Evolutionary conservation across 2,329 filamentous ascomycete genomes (phyloP).

Genomic region (Taxawa tesnikishii): DNA sequence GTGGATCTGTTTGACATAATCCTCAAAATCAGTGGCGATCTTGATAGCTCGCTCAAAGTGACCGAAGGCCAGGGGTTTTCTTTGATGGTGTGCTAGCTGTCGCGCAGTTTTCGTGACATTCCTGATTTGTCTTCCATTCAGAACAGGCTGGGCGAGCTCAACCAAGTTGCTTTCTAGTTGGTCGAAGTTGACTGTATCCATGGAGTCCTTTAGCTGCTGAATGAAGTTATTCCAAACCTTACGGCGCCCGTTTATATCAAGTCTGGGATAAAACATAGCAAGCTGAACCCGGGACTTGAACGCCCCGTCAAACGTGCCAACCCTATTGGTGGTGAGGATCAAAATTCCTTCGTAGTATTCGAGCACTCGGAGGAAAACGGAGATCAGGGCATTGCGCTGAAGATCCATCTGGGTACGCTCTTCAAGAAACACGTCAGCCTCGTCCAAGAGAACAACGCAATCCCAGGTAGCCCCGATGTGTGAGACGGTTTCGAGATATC

Average conservation of each 20-base stretch:
- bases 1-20: too few relatives aligned
- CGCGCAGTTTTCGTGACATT: too few relatives aligned
- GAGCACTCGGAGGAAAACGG: slow-evolving; percentile 25
- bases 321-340: slow-evolving; percentile 26
- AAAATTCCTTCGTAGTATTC: slow-evolving; percentile 28
- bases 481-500: slow-evolving; percentile 9
- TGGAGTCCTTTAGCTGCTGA: too few relatives aligned
- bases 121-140: too few relatives aligned
- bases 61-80: too few relatives aligned
- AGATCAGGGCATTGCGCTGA: slow-evolving; percentile 15
- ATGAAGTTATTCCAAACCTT: too few relatives aligned
- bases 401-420: slow-evolving; percentile 10
- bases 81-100: too few relatives aligned
- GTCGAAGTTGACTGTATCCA: too few relatives aligned
- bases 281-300: slow-evolving; percentile 23
- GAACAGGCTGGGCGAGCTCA: too few relatives aligned
- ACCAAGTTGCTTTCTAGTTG: too few relatives aligned
- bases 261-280: slow-evolving; percentile 10
- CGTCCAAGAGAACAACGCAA: slow-evolving; percentile 25
- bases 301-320: slow-evolving; percentile 22
- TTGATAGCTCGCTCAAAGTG: too few relatives aligned
- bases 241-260: slow-evolving; percentile 13
- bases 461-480: slow-evolving; percentile 12
- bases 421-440: slow-evolving; percentile 25
- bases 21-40: too few relatives aligned